Evolutionary conservation across 306 rosid species (phyloP), one percentile per base, ranked within the genome.

Genomic region (Cicer pinnatifidum): DNA sequence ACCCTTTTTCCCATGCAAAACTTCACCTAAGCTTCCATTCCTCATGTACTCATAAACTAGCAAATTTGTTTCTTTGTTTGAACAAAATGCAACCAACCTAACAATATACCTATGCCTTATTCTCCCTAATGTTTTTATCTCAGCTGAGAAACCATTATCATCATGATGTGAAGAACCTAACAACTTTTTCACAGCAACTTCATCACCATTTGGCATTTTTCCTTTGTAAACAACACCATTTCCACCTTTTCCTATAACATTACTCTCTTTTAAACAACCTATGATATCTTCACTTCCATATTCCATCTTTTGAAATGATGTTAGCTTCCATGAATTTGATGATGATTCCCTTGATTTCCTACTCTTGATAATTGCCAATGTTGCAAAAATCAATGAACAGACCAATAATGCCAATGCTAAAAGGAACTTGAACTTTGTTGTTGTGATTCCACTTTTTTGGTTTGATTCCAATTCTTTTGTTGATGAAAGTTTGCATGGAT

Each of bases 31-130:
- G 23, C 97, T 91, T 44, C 97, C 97, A 70, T 91, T 91, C 40
- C 88, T 79, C 97, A 91, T 88, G 78, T 87, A 91, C 79, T 91
- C 97, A 59, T 89, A 91, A 8, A 91, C 96, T 33, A 91, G 90
- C 57, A 92, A 78, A 73, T 92, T 92, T 47, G 91, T 89, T 69
- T 89, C 89, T 82, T 80, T 88, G 12, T 92, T 89, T 15, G 96
- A 84, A 53, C 92, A 90, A 54, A 92, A 89, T 8, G 91, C 96
- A 8, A 92, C 73, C 72, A 92, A 74, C 62, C 96, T 79, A 58
- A 92, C 96, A 15, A 92, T 92, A 82, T 92, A 88, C 73, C 97
- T 81, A 75, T 92, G 97, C 39, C 96, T 70, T 75, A 92, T 92
- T 75, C 85, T 92, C 1, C 96, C 97, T 15, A 92, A 53, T 46